Conservation (phyloP, 2,329 filamentous ascomycete genomes). For the Alternaria brassicicola region DNA sequence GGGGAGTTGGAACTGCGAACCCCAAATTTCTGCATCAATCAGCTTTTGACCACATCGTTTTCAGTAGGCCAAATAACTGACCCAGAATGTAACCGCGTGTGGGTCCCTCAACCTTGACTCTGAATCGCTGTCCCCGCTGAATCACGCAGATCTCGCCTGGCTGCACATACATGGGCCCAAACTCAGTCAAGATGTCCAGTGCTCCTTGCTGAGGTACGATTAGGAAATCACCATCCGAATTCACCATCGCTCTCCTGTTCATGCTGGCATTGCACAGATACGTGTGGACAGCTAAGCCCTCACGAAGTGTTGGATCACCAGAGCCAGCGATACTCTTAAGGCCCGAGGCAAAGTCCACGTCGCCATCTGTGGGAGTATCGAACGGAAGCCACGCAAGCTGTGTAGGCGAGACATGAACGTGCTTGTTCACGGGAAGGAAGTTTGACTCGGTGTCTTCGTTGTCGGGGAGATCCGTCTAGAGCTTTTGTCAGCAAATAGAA, state of each 20-base stretch:
- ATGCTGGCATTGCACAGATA: conserved; percentile 47
- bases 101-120: conserved; percentile 68
- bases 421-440: conserved; percentile 45
- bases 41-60: background rate
- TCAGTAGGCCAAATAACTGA: background rate
- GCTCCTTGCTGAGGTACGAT: conserved; percentile 77
- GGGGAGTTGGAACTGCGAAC: conserved; percentile 47
- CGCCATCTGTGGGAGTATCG: conserved; percentile 40
- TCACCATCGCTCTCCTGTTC: conserved; percentile 56
- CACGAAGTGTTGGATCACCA: conserved; percentile 47
- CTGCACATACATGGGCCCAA: conserved; percentile 75
- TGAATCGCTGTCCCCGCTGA: conserved; percentile 75
- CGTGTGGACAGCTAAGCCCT: conserved; percentile 45
- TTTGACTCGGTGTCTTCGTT: conserved; percentile 46
- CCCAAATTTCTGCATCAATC: conserved; percentile 45
- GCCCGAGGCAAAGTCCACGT: conserved; percentile 43
- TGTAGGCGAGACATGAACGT: conserved; percentile 46
- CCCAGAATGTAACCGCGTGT: conserved; percentile 75
- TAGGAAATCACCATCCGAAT: conserved; percentile 74
- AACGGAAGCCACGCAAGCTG: conserved; percentile 48
- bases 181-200: conserved; percentile 77
- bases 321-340: conserved; percentile 48
- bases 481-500: conserved; percentile 31
- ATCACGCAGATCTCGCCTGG: conserved; percentile 80
- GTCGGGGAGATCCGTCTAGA: conserved; percentile 44